A percentile compares a stretch with the other conserved stretches of the same genome.
phyloP scores from a whole-genome alignment of 2,329 filamentous ascomycete genomes.

The Celoporthe dispersa region DNA sequence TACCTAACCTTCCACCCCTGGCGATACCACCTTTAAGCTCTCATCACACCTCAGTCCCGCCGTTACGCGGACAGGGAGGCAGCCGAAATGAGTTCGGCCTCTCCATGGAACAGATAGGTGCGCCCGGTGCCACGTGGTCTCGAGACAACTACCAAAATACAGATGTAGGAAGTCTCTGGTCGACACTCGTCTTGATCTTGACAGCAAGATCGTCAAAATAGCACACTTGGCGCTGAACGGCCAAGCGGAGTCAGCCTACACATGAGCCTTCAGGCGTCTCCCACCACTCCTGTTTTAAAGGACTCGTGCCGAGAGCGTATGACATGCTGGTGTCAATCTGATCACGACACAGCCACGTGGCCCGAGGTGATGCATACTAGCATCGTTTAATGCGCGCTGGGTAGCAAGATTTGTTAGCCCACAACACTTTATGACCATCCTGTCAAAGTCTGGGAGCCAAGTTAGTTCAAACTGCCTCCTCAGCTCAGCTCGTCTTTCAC shows the following conservation, averaged over 20 bases:
- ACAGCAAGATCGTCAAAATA: background rate
- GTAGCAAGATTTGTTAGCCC: background rate
- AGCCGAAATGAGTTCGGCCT: background rate
- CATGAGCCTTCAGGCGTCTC: background rate
- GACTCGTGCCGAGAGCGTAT: background rate
- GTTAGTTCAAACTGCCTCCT: background rate
- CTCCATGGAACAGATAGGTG: slow-evolving; percentile 1
- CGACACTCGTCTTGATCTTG: background rate
- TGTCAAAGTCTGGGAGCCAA: background rate
- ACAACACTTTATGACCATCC: background rate
- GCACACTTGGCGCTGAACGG: background rate
- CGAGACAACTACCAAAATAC: background rate
- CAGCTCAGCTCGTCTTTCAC: background rate
- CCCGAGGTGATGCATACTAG: background rate
- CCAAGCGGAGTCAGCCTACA: background rate
- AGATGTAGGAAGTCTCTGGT: background rate
- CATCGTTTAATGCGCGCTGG: background rate
- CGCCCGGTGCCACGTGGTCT: background rate
- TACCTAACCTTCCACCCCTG: slow-evolving; percentile 37
- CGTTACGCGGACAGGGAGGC: slow-evolving; percentile 1
- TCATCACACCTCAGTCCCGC: slow-evolving; percentile 20
- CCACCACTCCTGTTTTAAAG: background rate
- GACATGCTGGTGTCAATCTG: background rate
- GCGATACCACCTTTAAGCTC: slow-evolving; percentile 35
- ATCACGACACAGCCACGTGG: background rate